phyloP scores from a whole-genome alignment of 805 yeast genomes.

The Nakazawaea wyomingensis region DNA sequence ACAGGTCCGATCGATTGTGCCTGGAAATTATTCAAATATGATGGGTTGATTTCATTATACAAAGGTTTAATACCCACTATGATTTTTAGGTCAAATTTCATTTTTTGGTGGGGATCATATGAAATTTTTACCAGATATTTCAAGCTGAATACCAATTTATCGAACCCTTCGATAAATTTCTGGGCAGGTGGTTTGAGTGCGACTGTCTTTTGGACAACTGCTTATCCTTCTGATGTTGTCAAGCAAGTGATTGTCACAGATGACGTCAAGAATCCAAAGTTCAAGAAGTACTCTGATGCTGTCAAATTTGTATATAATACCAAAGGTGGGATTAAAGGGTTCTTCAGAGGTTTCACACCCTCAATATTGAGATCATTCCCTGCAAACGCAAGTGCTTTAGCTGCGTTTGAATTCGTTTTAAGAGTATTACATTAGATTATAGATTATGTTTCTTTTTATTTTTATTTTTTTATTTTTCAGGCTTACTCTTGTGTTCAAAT shows the following conservation, averaged over 20 bases:
- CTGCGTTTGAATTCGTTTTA: constrained; percentile 84
- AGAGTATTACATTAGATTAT: constrained; percentile 28
- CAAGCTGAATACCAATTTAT: constrained; percentile 56
- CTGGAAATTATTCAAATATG: constrained; percentile 46
- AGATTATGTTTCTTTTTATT: too few relatives aligned
- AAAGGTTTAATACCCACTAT: constrained; percentile 82
- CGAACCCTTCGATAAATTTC: constrained; percentile 70
- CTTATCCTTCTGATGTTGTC: constrained; percentile 85
- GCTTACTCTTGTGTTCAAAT: too few relatives aligned
- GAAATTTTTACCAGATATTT: constrained; percentile 71
- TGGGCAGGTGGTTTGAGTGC: constrained; percentile 93
- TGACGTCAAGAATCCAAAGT: constrained; percentile 64
- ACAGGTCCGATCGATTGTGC: constrained; percentile 81
- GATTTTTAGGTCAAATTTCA: constrained; percentile 81
- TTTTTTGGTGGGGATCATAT: constrained; percentile 94
- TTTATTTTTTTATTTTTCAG: too few relatives aligned
- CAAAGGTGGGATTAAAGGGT: constrained; percentile 61
- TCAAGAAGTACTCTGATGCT: constrained; percentile 68
- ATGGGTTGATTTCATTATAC: constrained; percentile 70
- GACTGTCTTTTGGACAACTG: constrained; percentile 81
- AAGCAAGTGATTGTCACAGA: constrained; percentile 84
- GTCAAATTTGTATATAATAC: constrained; percentile 58
- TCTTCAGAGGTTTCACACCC: constrained; percentile 77
- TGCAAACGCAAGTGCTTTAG: constrained; percentile 89
- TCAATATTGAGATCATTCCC: constrained; percentile 82